Percentiles rank a stretch among this genome's conserved stretches.
Conservation (phyloP, 805 yeast species). For the Pichia cephalocereana region DNA sequence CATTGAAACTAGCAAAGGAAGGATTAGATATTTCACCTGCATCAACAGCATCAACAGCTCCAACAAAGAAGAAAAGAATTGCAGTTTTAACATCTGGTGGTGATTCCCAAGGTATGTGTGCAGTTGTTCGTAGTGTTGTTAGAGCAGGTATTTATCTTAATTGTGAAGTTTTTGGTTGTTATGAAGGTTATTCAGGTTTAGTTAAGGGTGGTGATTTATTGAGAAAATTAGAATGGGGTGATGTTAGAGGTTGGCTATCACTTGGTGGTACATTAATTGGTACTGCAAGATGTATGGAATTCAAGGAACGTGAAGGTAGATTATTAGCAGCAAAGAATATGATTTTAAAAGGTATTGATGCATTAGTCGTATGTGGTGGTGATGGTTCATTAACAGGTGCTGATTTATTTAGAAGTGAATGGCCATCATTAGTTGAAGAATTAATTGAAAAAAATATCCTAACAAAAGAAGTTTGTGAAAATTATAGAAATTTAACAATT, state of each 20-base stretch:
- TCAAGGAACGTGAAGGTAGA: constrained; percentile 80
- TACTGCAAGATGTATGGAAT: constrained; percentile 86
- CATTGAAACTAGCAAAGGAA: not conserved
- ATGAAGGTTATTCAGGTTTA: constrained; percentile 92
- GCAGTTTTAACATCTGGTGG: constrained; percentile 99
- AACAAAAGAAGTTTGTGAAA: constrained; percentile 48
- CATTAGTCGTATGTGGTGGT: constrained; percentile 94
- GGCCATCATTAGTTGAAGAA: constrained; percentile 84
- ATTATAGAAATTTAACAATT: constrained; percentile 66
- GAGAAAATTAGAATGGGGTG: constrained; percentile 81
- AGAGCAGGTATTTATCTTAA: constrained; percentile 81
- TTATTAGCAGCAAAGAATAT: constrained; percentile 74
- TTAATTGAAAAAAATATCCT: constrained; percentile 48
- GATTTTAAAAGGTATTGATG: constrained; percentile 85
- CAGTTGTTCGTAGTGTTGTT: constrained; percentile 91
- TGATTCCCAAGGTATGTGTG: constrained; percentile 98
- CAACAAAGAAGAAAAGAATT: constrained; percentile 30
- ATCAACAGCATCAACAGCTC: not conserved
- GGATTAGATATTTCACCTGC: not conserved
- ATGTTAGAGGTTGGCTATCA: constrained; percentile 87
- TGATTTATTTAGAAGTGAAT: constrained; percentile 84
- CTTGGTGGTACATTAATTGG: constrained; percentile 96
- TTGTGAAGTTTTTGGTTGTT: constrained; percentile 86
- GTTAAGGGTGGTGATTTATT: constrained; percentile 75
- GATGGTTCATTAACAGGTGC: constrained; percentile 99